phyloP scores from a whole-genome alignment of 2,329 filamentous ascomycete genomes.

The Fusarium dlaminii region DNA sequence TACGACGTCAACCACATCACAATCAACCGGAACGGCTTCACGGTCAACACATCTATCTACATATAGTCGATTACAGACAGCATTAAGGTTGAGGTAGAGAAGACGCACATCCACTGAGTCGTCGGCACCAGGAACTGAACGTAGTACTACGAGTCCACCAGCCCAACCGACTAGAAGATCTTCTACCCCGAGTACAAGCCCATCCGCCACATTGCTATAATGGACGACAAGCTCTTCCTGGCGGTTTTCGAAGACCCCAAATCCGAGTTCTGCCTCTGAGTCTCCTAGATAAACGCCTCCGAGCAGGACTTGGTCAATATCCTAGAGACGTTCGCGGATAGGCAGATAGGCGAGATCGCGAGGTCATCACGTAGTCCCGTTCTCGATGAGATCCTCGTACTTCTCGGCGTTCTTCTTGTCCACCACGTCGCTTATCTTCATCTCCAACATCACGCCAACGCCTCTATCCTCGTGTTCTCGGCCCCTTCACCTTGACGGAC shows the following conservation, averaged over 20 bases:
- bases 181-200: background rate
- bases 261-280: background rate
- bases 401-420: background rate
- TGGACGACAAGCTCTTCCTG: background rate
- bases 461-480: background rate
- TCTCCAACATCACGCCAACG: no score
- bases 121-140: no score
- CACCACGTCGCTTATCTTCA: accelerated
- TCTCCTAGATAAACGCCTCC: background rate
- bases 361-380: accelerated
- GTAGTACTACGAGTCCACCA: background rate
- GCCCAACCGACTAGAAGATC: background rate
- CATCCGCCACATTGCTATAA: background rate
- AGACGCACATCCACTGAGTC: no score
- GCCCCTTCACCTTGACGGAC: background rate
- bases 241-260: background rate
- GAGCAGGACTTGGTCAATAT: background rate
- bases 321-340: background rate
- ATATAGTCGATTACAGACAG: no score
- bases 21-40: no score
- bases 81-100: no score
- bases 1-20: no score
- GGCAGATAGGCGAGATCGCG: background rate
- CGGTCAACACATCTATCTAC: no score
- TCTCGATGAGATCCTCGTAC: accelerated